Evolutionary conservation across 2,329 filamentous ascomycete genomes (phyloP).

Genomic region (Aspergillaceae sp.): DNA sequence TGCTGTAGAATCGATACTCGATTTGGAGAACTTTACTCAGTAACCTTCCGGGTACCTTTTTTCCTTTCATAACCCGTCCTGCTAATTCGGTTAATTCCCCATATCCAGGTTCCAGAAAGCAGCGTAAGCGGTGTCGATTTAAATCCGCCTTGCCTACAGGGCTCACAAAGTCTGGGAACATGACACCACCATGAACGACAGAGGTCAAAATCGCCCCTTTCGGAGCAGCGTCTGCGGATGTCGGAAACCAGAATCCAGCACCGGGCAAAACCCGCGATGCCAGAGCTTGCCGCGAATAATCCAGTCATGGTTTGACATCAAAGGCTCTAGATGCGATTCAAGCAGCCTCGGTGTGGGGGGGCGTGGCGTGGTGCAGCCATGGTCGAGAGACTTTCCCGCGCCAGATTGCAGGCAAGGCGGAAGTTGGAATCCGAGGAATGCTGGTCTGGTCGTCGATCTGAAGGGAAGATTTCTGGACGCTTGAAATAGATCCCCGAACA

Average conservation of each 20-base stretch:
- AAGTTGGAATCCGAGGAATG: constrained; percentile 25
- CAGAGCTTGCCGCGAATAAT: not conserved
- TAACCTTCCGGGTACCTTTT: constrained; percentile 4
- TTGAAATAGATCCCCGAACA: not conserved
- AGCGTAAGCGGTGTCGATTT: not conserved
- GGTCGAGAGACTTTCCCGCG: not conserved
- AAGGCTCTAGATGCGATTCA: not conserved
- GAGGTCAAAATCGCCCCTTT: not conserved
- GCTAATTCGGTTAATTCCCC: too few species aligned
- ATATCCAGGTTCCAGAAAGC: too few species aligned
- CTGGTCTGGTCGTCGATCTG: constrained; percentile 5
- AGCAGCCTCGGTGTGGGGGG: too few species aligned
- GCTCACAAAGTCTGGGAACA: not conserved
- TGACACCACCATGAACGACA: not conserved
- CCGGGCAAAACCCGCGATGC: not conserved
- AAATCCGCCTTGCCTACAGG: not conserved
- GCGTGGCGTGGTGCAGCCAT: not conserved
- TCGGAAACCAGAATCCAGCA: constrained; percentile 20
- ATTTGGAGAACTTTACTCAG: not conserved
- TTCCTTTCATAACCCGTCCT: not conserved
- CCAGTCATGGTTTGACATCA: constrained; percentile 4
- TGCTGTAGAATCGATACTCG: too few species aligned
- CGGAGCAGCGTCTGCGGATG: not conserved
- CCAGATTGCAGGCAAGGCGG: constrained; percentile 11
- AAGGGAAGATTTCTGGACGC: constrained; percentile 4